A percentile compares a stretch with the other conserved stretches of the same genome.
phyloP scores from a whole-genome alignment of 108 stramenopile genomes.

The Conticribra weissflogii region DNA sequence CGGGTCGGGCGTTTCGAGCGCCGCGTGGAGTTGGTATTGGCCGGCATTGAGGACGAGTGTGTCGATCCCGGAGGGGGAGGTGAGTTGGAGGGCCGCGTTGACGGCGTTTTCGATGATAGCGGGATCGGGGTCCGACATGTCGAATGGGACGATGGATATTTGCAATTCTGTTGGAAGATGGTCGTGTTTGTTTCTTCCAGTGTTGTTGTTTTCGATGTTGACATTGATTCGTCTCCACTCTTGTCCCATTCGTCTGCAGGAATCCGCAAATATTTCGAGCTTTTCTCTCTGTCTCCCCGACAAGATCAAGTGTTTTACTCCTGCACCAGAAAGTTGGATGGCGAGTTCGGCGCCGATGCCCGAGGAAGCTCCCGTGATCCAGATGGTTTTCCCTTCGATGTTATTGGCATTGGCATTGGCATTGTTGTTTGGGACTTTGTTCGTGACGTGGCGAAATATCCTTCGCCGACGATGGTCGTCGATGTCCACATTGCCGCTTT shows the following conservation, averaged over 20 bases:
- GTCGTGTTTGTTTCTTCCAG: no score
- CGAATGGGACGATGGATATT: constrained; percentile 26
- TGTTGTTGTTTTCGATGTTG: no score
- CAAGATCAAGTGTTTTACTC: constrained; percentile 52
- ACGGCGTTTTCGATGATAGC: constrained; percentile 19
- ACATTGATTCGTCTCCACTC: neutral
- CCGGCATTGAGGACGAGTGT: constrained; percentile 35
- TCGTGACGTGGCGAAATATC: constrained; percentile 2
- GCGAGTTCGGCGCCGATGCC: constrained; percentile 75
- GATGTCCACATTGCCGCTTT: no score
- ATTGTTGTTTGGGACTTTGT: no score
- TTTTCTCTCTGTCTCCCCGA: constrained; percentile 46
- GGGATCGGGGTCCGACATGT: constrained; percentile 3
- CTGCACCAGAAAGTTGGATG: constrained; percentile 34
- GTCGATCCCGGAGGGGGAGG: constrained; percentile 19
- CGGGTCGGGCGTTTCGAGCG: constrained; percentile 14
- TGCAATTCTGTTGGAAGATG: neutral
- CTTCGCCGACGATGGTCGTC: constrained; percentile 5
- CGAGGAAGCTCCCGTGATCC: constrained; percentile 74
- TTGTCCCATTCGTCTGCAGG: constrained; percentile 29
- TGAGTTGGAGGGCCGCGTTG: neutral
- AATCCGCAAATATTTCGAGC: constrained; percentile 45
- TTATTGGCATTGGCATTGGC: no score
- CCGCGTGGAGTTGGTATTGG: constrained; percentile 14
- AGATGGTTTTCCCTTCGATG: constrained; percentile 52